Base-by-base conservation (phyloP, 768 basidiomycete species). In the Lactarius hengduanensis region DNA sequence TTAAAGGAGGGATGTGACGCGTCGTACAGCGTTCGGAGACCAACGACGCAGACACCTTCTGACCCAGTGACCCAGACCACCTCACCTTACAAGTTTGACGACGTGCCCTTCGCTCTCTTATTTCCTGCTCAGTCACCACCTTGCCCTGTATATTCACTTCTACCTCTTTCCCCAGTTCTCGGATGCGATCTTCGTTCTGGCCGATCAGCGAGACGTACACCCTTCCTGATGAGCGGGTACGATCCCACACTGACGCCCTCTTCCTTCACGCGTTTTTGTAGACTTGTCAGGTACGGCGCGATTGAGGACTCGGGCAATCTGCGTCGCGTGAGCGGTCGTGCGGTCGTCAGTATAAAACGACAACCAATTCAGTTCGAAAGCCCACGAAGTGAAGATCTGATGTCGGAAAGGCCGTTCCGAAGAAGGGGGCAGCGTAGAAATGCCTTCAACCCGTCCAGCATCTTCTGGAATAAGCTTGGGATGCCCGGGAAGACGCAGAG, bases 401-500 rank as follows among this genome's bases (percentile, higher is more conserved):
- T 92, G 85, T 57, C 94, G 82, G 74, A 83, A 83, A 0, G 92
- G 94, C 65, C 91, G 87, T 72, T 89, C 84, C 36, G 80, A 78
- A 10, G 81, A 79, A 0, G 92, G 91, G 16, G 94, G 94, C 30
- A 98, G 82, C 1, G 87, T 1, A 98, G 78, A 74, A 87, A 92
- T 10, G 85, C 85, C 16, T 84, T 84, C 26, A 96, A 78, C 22
- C 83, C 86, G 62, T 87, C 83, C 41, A 97, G 78, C 81, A 98
- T 89, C 75, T 84, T 85, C 71, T 90, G 86, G 78, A 96, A 96
- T 36, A 96, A 81, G 4, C 80, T 77, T 0, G 96, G 96, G 55
- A 97, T 92, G 36, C 96, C 96, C 0, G 96, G 96, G 77, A 98
- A 89, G 32, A 98, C 80, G 76, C 93, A 96, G 18, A 97, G 81